Conservation (phyloP, 805 yeast genomes). For the Ogataea philodendri region DNA sequence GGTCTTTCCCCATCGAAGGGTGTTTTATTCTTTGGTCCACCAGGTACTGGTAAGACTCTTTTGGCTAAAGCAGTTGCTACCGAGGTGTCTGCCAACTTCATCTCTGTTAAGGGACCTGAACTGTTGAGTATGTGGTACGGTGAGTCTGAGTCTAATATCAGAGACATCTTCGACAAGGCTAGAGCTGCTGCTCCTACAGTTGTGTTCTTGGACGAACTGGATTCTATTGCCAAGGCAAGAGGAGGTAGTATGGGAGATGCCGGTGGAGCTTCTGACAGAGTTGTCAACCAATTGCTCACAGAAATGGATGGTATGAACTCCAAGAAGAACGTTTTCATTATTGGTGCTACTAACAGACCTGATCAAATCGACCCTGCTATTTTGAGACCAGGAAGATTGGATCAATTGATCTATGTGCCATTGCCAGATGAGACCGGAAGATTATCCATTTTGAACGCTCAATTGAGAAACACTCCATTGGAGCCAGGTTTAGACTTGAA, state of each 20-base stretch:
- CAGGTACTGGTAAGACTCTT: conserved; percentile 99
- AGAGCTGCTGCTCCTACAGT: conserved; percentile 99
- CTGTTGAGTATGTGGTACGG: conserved; percentile 98
- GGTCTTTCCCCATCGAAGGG: conserved; percentile 98
- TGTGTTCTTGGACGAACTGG: conserved; percentile 96
- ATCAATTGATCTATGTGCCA: conserved; percentile 97
- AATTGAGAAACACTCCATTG: conserved; percentile 95
- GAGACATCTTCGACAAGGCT: conserved; percentile 97
- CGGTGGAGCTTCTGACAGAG: conserved; percentile 96
- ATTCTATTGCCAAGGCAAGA: conserved; percentile 95
- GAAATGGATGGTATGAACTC: conserved; percentile 99
- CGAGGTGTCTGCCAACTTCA: conserved; percentile 97
- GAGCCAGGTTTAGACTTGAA: conserved; percentile 92
- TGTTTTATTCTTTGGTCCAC: conserved; percentile 98
- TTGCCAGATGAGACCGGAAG: conserved; percentile 96
- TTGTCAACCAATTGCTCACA: conserved; percentile 90
- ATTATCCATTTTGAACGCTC: conserved; percentile 89
- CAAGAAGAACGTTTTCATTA: conserved; percentile 96
- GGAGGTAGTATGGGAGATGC: conserved; percentile 92
- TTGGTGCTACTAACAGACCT: conserved; percentile 99
- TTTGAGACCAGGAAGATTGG: conserved; percentile 98
- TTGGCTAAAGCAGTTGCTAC: conserved; percentile 99
- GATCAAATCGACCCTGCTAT: conserved; percentile 99
- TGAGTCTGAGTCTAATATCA: conserved; percentile 95
- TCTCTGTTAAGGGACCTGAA: conserved; percentile 96